These are phyloP conservation scores for Ganoderma boninense DNA, from an alignment of 1,284 basidiomycete genomes.

Conservation along the genomic window DNA sequence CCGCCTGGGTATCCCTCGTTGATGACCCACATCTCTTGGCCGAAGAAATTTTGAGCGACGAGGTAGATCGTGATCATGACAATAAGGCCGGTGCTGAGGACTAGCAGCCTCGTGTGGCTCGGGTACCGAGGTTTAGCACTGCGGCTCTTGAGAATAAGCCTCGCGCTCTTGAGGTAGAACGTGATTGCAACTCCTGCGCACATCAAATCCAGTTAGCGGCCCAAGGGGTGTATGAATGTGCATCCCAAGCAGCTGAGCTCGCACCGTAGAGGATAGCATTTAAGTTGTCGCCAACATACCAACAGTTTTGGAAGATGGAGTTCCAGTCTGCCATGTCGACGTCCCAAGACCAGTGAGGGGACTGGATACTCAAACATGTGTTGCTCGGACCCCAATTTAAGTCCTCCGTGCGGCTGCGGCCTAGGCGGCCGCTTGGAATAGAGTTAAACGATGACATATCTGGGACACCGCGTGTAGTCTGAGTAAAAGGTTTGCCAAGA, in stretches of 20 bases:
- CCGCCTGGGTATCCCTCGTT: slow-evolving; percentile 28
- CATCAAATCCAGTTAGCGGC: neutral
- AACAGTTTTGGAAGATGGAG: neutral
- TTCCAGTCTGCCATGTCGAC: neutral
- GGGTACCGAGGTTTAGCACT: neutral
- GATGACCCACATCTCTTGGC: slow-evolving; percentile 35
- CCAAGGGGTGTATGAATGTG: neutral
- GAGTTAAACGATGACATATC: too few relatives aligned
- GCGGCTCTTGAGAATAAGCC: slow-evolving; percentile 7
- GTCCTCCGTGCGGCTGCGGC: too few relatives aligned
- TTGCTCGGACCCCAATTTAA: too few relatives aligned
- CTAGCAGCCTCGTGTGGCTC: slow-evolving; percentile 18
- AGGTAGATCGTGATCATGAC: slow-evolving; percentile 31
- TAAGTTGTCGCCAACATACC: slow-evolving; percentile 3
- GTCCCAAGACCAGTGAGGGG: too few relatives aligned
- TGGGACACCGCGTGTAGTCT: too few relatives aligned
- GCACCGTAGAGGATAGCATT: slow-evolving; percentile 11
- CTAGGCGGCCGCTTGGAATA: too few relatives aligned
- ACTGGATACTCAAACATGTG: too few relatives aligned
- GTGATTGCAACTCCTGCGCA: slow-evolving; percentile 29
- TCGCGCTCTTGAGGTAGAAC: slow-evolving; percentile 26
- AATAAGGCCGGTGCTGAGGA: slow-evolving; percentile 30
- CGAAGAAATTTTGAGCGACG: slow-evolving; percentile 30
- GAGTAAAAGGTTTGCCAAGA: too few relatives aligned
- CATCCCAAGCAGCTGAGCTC: neutral